phyloP scores from a whole-genome alignment of 2,329 filamentous ascomycete genomes.

The Curvularia spicifera region DNA sequence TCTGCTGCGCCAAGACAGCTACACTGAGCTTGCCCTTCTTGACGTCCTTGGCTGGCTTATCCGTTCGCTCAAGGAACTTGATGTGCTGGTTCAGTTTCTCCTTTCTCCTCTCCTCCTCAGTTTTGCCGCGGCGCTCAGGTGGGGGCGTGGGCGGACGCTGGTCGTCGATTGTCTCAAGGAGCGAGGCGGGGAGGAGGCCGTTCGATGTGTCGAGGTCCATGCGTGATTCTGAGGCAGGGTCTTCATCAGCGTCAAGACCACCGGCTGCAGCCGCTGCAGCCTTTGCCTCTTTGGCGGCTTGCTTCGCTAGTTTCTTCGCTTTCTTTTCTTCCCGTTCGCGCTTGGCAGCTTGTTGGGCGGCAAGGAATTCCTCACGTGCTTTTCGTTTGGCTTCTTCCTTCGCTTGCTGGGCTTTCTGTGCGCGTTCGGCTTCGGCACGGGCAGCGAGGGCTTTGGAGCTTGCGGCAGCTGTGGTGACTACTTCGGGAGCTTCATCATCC shows the following conservation, averaged over 20 bases:
- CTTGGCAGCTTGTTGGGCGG: slow-evolving; percentile 43
- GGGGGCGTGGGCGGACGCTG: slow-evolving; percentile 55
- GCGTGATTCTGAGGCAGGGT: slow-evolving; percentile 9
- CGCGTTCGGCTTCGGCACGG: slow-evolving; percentile 40
- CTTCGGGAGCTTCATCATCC: slow-evolving; percentile 50
- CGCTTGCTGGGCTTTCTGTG: slow-evolving; percentile 37
- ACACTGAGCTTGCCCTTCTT: slow-evolving; percentile 58
- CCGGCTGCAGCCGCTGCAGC: slow-evolving; percentile 6
- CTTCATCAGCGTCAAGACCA: slow-evolving; percentile 10
- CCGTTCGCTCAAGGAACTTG: slow-evolving; percentile 57
- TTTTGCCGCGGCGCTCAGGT: slow-evolving; percentile 27
- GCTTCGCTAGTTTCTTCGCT: slow-evolving; percentile 37
- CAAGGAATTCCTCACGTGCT: slow-evolving; percentile 42
- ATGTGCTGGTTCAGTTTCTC: slow-evolving; percentile 57
- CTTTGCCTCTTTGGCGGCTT: slow-evolving; percentile 22
- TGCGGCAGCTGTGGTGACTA: slow-evolving; percentile 43
- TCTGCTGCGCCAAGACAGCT: slow-evolving; percentile 55
- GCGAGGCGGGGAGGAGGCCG: slow-evolving; percentile 58
- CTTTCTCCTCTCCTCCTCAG: slow-evolving; percentile 44
- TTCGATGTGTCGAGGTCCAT: slow-evolving; percentile 50
- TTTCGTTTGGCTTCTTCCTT: slow-evolving; percentile 36
- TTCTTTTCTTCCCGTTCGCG: slow-evolving; percentile 39
- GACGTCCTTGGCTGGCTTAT: slow-evolving; percentile 59
- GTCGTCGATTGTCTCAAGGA: slow-evolving; percentile 56
- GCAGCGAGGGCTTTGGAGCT: slow-evolving; percentile 36